phyloP scores from a whole-genome alignment of 305 asterid species.

The Fraxinus baroniana region DNA sequence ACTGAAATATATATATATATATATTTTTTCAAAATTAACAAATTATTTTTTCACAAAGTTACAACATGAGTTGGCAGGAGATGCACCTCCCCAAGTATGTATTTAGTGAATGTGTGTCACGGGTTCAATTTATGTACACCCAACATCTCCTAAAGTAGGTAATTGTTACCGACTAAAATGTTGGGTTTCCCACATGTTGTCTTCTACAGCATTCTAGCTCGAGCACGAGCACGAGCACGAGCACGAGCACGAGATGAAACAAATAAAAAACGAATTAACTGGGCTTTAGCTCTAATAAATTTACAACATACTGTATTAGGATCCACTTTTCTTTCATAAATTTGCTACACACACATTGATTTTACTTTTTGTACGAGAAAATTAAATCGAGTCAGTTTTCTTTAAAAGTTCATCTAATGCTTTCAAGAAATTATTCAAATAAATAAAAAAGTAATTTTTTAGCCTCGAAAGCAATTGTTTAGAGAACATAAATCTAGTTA shows the following conservation, averaged over 20 bases:
- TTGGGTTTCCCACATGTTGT: neutral
- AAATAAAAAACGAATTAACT: no score
- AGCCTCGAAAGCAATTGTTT: neutral
- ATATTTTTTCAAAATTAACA: neutral
- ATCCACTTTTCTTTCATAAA: neutral
- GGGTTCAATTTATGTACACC: neutral
- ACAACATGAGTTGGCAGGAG: neutral
- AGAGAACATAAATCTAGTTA: neutral
- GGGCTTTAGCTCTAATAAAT: neutral
- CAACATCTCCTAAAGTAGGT: neutral
- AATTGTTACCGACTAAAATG: neutral
- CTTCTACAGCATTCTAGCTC: neutral
- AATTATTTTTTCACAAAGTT: neutral
- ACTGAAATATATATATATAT: neutral
- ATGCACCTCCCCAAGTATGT: neutral
- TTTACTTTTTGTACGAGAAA: no score
- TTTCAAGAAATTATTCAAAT: neutral
- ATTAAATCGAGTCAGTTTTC: neutral
- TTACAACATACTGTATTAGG: neutral
- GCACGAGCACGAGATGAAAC: neutral
- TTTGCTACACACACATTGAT: neutral
- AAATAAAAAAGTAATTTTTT: no score
- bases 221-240: no score
- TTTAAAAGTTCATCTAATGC: neutral
- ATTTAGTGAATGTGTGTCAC: slow-evolving; percentile 10